phyloP scores from a whole-genome alignment of 352 stramenopile species.

The Phytophthora sp. region DNA sequence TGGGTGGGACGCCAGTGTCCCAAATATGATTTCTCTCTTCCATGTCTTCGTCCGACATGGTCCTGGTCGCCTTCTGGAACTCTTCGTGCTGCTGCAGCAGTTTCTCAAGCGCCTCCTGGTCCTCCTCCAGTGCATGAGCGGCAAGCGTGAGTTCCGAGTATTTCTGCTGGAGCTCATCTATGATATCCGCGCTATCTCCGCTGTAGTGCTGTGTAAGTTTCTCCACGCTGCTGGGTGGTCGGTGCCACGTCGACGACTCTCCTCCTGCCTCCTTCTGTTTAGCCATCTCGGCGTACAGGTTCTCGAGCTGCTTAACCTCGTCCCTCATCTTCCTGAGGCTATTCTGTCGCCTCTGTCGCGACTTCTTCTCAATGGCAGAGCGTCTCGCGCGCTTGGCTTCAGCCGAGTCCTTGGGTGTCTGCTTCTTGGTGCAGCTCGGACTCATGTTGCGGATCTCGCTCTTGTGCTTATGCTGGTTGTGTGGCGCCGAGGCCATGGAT shows the following conservation, averaged over 20 bases:
- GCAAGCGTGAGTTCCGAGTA: constrained; percentile 50
- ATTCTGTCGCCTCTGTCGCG: constrained; percentile 40
- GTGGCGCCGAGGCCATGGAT: constrained; percentile 43
- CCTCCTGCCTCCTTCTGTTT: constrained; percentile 25
- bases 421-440: constrained; percentile 33
- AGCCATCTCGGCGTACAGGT: constrained; percentile 41
- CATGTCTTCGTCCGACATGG: constrained; percentile 23
- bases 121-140: constrained; percentile 45
- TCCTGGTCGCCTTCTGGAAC: constrained; percentile 38
- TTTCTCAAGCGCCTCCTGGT: constrained; percentile 42
- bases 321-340: constrained; percentile 50
- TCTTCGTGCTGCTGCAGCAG: constrained; percentile 41
- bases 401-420: constrained; percentile 14
- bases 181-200: background rate
- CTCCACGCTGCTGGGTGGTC: background rate
- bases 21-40: constrained; percentile 21
- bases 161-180: constrained; percentile 30
- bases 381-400: constrained; percentile 50
- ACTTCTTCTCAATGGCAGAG: constrained; percentile 74
- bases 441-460: constrained; percentile 36
- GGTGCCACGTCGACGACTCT: background rate
- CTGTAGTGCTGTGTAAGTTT: background rate
- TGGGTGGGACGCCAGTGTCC: constrained; percentile 41
- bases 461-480: constrained; percentile 45
- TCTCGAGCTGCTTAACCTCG: constrained; percentile 59